Evolutionary conservation across 2,329 filamentous ascomycete species (phyloP), one percentile per base, ranked within the genome.

Genomic region (Lasiodiplodia sp.): DNA sequence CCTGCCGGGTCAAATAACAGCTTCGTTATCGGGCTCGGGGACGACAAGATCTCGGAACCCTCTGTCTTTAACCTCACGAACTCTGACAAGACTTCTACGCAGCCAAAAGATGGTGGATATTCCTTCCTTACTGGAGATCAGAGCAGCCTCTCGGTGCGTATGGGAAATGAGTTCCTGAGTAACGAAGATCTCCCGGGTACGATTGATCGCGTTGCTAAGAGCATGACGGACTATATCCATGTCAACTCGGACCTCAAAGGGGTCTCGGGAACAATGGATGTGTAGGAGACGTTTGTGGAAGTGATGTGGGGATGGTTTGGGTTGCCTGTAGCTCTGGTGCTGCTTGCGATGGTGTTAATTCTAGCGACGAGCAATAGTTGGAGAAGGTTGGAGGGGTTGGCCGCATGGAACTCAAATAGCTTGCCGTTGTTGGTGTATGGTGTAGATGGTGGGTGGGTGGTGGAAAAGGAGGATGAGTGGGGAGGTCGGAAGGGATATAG

Each of bases 371-470:
- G 21, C 21, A 51, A 23, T 21, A 51, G 23, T 8, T 3, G 47
- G 47, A 31, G 31, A 31, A 23, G 4, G 10, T 21, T 4, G 6
- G 5, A n/a, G 21, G 8, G 7, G 12, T 51, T 51, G 10, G 47
- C 1, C 4, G 11, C 18, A n/a, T 51, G 21, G 47, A 51, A 51
- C 21, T 51, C n/a, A 21, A 51, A 21, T 51, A 51, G 47, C 47
- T 51, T 51, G 23, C 21, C n/a, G 18, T 51, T 51, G 21, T 51
- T 51, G 47, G 47, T 51, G 47, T 51, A 51, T 51, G 47, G n/a
- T 0, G 47, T 51, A 51, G 47, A 51, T 23, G 47, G 47, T 25
- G 47, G 47, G 11, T 51, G 47, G n/a, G 11, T 7, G n/a, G 23
- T 51, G 21, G 47, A 51, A 23, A 21, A 51, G 47, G n/a, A 51